Conservation (phyloP, 257 asterid genomes). For the Solanum etuberosum region DNA sequence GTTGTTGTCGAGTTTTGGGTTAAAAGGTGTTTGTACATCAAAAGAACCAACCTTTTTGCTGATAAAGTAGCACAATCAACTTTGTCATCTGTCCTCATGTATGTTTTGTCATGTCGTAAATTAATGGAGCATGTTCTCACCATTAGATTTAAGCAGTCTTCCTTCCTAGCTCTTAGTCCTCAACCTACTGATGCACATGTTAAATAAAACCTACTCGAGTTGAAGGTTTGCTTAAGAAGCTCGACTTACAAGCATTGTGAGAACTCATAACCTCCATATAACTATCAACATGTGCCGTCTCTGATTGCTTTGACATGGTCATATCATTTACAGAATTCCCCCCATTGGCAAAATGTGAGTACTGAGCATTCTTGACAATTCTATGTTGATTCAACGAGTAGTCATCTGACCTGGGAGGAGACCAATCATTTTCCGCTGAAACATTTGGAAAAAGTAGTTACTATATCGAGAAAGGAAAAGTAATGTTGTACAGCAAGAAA, state of each 20-base stretch:
- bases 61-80: not conserved
- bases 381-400: not conserved
- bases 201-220: not conserved
- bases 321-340: not conserved
- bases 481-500: not conserved
- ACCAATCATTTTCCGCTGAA: conserved; percentile 3
- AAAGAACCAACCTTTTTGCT: not conserved
- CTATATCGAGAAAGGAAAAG: not conserved
- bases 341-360: not conserved
- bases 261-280: not conserved
- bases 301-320: not conserved
- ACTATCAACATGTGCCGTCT: not conserved
- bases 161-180: not conserved
- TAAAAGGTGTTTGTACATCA: not conserved
- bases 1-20: not conserved
- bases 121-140: not conserved
- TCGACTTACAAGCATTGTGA: not conserved
- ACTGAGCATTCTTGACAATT: not conserved
- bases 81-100: not conserved
- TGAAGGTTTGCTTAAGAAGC: not conserved
- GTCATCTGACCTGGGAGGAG: conserved; percentile 1
- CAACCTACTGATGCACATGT: not conserved
- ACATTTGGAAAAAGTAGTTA: not conserved
- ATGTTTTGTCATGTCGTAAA: not conserved
- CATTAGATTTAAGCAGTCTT: not conserved